Evolutionary conservation across 179 eudicot genomes (phyloP).

Genomic region (Pouteria campechiana): DNA sequence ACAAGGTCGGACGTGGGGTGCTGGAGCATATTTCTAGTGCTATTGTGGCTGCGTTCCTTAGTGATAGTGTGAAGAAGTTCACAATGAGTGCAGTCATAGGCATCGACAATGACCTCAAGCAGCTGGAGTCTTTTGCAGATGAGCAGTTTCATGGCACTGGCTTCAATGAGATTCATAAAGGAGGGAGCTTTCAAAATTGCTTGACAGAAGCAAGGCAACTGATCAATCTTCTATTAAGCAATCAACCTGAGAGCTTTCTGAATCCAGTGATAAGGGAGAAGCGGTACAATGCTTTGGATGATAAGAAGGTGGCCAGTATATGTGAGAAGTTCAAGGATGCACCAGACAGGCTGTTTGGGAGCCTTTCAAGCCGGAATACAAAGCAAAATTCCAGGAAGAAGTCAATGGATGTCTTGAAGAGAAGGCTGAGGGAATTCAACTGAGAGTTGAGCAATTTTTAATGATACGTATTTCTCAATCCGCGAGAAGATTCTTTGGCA

Average conservation of each 20-base stretch:
- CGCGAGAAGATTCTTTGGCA: too few relatives aligned
- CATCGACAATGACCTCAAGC: slow-evolving; percentile 58
- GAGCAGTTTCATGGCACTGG: slow-evolving; percentile 46
- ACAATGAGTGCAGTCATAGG: slow-evolving; percentile 72
- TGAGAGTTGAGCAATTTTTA: too few relatives aligned
- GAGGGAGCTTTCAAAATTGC: slow-evolving; percentile 54
- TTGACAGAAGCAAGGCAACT: slow-evolving; percentile 76
- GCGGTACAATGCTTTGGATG: slow-evolving; percentile 77
- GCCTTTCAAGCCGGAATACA: slow-evolving; percentile 59
- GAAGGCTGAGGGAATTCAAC: slow-evolving; percentile 72
- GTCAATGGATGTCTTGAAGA: slow-evolving; percentile 70
- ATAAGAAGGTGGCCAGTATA: slow-evolving; percentile 69
- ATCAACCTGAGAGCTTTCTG: slow-evolving; percentile 81
- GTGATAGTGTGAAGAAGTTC: slow-evolving; percentile 82
- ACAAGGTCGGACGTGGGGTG: slow-evolving; percentile 67
- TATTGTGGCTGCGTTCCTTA: slow-evolving; percentile 58
- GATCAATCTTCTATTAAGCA: slow-evolving; percentile 75
- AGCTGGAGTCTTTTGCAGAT: slow-evolving; percentile 85
- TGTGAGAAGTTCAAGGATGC: slow-evolving; percentile 81
- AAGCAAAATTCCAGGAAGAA: slow-evolving; percentile 76
- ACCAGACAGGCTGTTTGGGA: slow-evolving; percentile 60
- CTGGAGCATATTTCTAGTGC: slow-evolving; percentile 75
- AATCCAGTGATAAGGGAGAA: slow-evolving; percentile 93
- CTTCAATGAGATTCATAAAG: slow-evolving; percentile 57
- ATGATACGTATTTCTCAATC: too few relatives aligned